phyloP scores from a whole-genome alignment of 2,329 filamentous ascomycete genomes.

The Sarocladium strictum region DNA sequence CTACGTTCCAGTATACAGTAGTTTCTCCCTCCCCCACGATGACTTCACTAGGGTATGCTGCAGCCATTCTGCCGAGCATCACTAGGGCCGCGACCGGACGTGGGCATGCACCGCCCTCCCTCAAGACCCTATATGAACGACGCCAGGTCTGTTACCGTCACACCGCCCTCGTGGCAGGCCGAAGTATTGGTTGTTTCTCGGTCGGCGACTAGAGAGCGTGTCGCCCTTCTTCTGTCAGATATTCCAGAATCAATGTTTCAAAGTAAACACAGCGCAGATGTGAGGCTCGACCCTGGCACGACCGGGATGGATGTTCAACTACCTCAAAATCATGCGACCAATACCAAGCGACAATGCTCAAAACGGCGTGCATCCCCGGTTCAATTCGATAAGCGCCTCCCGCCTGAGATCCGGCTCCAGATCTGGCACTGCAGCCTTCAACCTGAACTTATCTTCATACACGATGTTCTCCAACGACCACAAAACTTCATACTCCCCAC shows the following conservation, averaged over 20 bases:
- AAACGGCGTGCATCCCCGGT: background rate
- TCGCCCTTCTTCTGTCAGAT: background rate
- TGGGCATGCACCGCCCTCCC: background rate
- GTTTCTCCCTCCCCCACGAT: slow-evolving; percentile 1
- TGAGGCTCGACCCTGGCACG: background rate
- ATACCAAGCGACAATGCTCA: background rate
- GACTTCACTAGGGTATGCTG: slow-evolving; percentile 7
- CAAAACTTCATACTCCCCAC: slow-evolving; percentile 27
- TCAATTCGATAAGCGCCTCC: slow-evolving; percentile 16
- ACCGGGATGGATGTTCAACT: background rate
- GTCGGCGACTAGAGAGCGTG: background rate
- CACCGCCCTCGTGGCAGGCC: slow-evolving; percentile 11
- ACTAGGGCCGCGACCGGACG: slow-evolving; percentile 5
- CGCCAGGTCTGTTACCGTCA: slow-evolving; percentile 11
- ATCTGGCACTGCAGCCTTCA: slow-evolving; percentile 31
- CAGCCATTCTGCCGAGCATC: background rate
- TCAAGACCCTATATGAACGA: slow-evolving; percentile 1
- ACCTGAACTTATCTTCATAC: slow-evolving; percentile 29
- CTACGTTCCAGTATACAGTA: background rate
- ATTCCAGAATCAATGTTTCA: background rate
- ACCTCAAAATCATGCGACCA: background rate
- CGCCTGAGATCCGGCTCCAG: slow-evolving; percentile 30
- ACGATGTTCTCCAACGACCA: slow-evolving; percentile 25
- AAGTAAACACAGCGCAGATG: background rate
- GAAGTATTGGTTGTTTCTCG: background rate